Evolutionary conservation across 2,329 filamentous ascomycete genomes (phyloP).

Genomic region (Clarireedia paspali): DNA sequence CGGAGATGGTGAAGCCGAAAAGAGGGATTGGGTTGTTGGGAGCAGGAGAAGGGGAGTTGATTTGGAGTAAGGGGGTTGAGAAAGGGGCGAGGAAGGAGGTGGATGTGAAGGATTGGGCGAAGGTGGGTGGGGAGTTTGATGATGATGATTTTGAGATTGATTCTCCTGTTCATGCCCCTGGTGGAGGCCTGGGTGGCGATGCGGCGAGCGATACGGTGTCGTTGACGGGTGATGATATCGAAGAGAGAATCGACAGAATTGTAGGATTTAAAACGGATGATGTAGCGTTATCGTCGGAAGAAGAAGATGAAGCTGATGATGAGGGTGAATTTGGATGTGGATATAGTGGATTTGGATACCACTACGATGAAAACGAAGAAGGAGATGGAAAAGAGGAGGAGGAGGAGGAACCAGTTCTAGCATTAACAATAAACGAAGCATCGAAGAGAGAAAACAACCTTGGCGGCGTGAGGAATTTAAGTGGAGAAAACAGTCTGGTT

Average conservation of each 20-base stretch:
- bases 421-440: background rate
- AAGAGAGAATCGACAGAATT: background rate
- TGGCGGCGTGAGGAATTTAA: slow-evolving; percentile 1
- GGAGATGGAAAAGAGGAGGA: background rate
- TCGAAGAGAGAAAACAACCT: background rate
- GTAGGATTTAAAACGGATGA: background rate
- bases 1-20: slow-evolving; percentile 61
- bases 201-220: background rate
- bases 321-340: background rate
- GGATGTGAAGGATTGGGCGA: background rate
- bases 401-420: background rate
- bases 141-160: background rate
- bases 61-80: background rate
- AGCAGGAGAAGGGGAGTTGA: slow-evolving; percentile 39
- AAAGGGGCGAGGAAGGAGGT: background rate
- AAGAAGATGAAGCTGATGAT: background rate
- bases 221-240: background rate
- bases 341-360: background rate
- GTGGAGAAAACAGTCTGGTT: background rate
- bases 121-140: background rate
- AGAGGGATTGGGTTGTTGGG: slow-evolving; percentile 63
- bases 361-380: background rate
- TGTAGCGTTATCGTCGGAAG: background rate
- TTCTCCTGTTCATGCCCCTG: background rate
- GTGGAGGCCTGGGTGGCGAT: background rate